A percentile compares a stretch with the other conserved stretches of the same genome.
phyloP scores from a whole-genome alignment of 192 early-diverging fungal species.

The Podila clonocystis region DNA sequence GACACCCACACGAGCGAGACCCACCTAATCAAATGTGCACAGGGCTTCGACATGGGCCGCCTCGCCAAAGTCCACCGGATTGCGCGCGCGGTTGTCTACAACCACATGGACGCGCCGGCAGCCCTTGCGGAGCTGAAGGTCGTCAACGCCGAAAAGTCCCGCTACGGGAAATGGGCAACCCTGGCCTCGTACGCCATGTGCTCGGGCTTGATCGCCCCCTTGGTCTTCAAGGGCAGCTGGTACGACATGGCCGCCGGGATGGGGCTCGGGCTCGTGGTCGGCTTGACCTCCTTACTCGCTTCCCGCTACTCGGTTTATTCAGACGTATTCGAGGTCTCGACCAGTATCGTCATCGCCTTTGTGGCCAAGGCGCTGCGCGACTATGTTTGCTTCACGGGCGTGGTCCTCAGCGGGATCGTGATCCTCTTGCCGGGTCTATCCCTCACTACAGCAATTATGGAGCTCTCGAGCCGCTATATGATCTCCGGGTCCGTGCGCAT shows the following conservation, averaged over 20 bases:
- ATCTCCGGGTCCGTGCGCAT: constrained; percentile 87
- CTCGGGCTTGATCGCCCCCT: constrained; percentile 68
- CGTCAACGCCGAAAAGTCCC: constrained; percentile 66
- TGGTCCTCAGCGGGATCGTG: constrained; percentile 65
- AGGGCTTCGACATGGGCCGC: constrained; percentile 74
- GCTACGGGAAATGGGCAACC: constrained; percentile 63
- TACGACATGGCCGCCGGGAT: constrained; percentile 57
- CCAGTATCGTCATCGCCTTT: constrained; percentile 72
- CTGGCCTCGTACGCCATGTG: constrained; percentile 56
- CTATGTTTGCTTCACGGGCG: constrained; percentile 72
- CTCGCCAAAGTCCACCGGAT: constrained; percentile 70
- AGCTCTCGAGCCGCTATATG: constrained; percentile 87
- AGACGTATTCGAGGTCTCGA: constrained; percentile 76
- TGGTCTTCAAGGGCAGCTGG: constrained; percentile 80
- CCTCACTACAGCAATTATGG: constrained; percentile 90
- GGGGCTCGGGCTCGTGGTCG: constrained; percentile 58
- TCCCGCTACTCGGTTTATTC: constrained; percentile 67
- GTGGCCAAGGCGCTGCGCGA: constrained; percentile 67
- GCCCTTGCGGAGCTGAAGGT: constrained; percentile 59
- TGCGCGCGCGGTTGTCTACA: constrained; percentile 64
- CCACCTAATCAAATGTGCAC: constrained; percentile 68
- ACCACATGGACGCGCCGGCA: constrained; percentile 61
- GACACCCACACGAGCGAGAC: constrained; percentile 83
- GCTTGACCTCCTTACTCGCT: constrained; percentile 66
- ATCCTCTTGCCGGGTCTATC: constrained; percentile 78